Base-by-base conservation (phyloP, 163 green algal genomes). In the Volvox carteri region DNA sequence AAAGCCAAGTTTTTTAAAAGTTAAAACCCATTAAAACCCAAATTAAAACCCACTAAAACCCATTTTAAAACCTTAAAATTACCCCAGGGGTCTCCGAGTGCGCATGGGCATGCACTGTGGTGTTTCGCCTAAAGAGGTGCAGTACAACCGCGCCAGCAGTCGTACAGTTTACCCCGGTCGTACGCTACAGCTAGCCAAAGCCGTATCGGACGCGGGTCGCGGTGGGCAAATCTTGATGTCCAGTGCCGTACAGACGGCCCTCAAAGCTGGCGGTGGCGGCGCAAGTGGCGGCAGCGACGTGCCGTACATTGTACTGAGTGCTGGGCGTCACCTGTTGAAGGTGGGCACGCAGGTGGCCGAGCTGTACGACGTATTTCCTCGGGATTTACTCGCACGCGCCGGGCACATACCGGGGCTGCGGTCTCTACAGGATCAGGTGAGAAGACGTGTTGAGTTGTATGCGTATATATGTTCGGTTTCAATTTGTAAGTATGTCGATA, bases 21-120 rank as follows among this genome's bases (percentile, higher is more conserved):
- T n/a, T n/a, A n/a, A n/a, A n/a, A n/a, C n/a, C n/a, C n/a, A n/a
- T n/a, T n/a, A n/a, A n/a, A n/a, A n/a, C n/a, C n/a, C n/a, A n/a
- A n/a, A n/a, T n/a, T n/a, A n/a, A n/a, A n/a, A n/a, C n/a, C n/a
- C n/a, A n/a, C n/a, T n/a, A n/a, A n/a, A n/a, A n/a, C n/a, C n/a
- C n/a, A n/a, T 65, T 28, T 25, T 65, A 12, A 65, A 65, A 65
- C 25, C 54, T 23, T 60, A 60, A 16, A 60, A 60, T 60, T 60
- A 12, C 50, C 8, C 39, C 77, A 85, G 77, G 52, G 77, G 77
- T 54, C 77, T 85, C 44, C 77, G 77, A 28, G 54, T 85, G 7
- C 77, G 77, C 35, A 85, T 85, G 35, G 77, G 77, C 33, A 25
- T 85, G 35, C 77, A 85, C 77, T 44, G 52, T n/a, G 77, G 77